phyloP scores from a whole-genome alignment of 2,329 filamentous ascomycete genomes.

The Colletotrichum sp. region DNA sequence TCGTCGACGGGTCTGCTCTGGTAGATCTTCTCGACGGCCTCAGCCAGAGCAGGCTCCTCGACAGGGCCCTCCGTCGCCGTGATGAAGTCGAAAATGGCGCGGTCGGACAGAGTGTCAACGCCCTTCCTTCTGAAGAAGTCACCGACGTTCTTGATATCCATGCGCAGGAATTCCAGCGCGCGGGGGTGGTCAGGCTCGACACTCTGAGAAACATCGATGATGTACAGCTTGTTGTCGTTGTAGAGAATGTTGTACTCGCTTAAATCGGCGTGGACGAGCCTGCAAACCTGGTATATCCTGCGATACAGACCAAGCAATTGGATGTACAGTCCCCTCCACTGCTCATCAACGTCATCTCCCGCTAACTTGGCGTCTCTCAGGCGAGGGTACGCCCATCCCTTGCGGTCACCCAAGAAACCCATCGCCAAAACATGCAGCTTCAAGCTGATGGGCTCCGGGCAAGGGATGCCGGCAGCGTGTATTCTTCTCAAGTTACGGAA shows the following conservation, averaged over 20 bases:
- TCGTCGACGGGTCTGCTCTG: constrained; percentile 56
- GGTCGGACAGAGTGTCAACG: constrained; percentile 81
- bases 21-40: constrained; percentile 72
- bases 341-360: constrained; percentile 69
- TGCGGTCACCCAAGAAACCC: constrained; percentile 87
- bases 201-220: constrained; percentile 97
- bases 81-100: constrained; percentile 84
- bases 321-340: constrained; percentile 81
- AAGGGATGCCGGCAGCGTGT: constrained; percentile 83
- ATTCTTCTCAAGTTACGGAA: constrained; percentile 91
- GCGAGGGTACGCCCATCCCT: constrained; percentile 86
- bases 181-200: constrained; percentile 96
- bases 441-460: constrained; percentile 86
- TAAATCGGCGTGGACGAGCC: constrained; percentile 92
- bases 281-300: constrained; percentile 89
- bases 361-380: constrained; percentile 84
- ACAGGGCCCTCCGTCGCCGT: constrained; percentile 64
- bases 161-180: constrained; percentile 90
- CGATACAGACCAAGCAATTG: constrained; percentile 90
- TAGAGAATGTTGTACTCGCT: constrained; percentile 99
- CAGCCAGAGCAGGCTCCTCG: constrained; percentile 65
- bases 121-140: constrained; percentile 91
- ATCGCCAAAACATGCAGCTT: constrained; percentile 96
- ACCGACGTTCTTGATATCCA: constrained; percentile 97
- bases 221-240: constrained; percentile 80